Evolutionary conservation across 768 basidiomycete species (phyloP).

Genomic region (Xanthoconium stramineum): DNA sequence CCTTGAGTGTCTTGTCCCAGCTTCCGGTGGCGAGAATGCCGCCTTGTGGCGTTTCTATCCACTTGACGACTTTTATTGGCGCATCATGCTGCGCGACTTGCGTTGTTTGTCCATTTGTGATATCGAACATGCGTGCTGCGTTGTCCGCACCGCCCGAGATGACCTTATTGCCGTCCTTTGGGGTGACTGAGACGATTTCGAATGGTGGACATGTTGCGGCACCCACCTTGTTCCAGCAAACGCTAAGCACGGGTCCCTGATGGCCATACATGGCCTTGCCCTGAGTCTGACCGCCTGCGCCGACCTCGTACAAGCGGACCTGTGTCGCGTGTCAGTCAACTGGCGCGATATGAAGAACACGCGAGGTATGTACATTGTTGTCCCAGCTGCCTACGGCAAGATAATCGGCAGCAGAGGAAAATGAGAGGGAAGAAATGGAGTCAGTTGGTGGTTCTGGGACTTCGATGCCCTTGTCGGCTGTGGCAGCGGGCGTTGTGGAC

Average conservation of each 20-base stretch:
- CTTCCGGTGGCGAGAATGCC: constrained; percentile 89
- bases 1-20: constrained; percentile 98
- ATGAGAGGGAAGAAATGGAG: constrained; percentile 81
- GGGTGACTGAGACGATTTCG: constrained; percentile 4
- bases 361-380: constrained; percentile 59
- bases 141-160: constrained; percentile 95
- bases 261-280: constrained; percentile 90
- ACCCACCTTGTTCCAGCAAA: constrained; percentile 87
- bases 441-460: constrained; percentile 79
- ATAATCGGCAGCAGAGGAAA: constrained; percentile 83
- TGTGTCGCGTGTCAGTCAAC: constrained; percentile 30
- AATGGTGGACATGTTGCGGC: not conserved
- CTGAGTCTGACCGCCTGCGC: constrained; percentile 71
- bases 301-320: constrained; percentile 93
- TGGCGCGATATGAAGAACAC: not conserved
- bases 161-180: constrained; percentile 83
- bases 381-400: constrained; percentile 94
- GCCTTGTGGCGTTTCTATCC: constrained; percentile 71
- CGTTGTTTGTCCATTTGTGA: constrained; percentile 72
- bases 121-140: constrained; percentile 90
- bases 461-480: constrained; percentile 75
- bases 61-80: constrained; percentile 78
- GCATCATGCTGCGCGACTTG: constrained; percentile 92
- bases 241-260: constrained; percentile 82
- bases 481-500: constrained; percentile 34